Conservation (phyloP, 2,329 filamentous ascomycete species). For the Ceratocystis destructans region DNA sequence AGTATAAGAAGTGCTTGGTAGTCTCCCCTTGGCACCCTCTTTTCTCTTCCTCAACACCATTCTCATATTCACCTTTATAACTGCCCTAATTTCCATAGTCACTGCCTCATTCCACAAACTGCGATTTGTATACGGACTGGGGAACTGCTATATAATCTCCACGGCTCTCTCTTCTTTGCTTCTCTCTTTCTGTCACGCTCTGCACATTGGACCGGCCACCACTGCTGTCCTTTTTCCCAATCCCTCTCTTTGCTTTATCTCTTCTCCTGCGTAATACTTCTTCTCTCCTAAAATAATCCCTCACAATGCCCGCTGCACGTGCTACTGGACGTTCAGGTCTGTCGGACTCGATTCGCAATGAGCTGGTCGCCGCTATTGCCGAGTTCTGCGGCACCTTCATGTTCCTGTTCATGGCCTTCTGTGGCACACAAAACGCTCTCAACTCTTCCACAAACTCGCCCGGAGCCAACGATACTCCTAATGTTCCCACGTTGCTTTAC, state of each 20-base stretch:
- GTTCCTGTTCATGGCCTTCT: conserved; percentile 35
- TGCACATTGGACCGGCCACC: neutral
- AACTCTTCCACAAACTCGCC: conserved; percentile 21
- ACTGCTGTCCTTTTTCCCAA: neutral
- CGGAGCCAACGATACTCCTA: conserved; percentile 22
- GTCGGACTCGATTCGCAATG: conserved; percentile 23
- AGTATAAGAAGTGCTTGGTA: conserved; percentile 1
- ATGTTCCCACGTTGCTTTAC: conserved; percentile 29
- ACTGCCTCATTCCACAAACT: neutral
- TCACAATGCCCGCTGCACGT: neutral
- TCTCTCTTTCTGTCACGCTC: neutral
- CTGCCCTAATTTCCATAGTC: neutral
- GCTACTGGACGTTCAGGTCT: conserved; percentile 10
- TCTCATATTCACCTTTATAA: neutral
- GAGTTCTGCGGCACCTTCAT: conserved; percentile 42
- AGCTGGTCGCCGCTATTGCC: conserved; percentile 32
- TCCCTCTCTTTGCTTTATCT: neutral
- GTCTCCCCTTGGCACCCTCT: neutral
- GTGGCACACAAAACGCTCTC: conserved; percentile 25
- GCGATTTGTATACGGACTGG: neutral
- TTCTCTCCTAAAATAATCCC: neutral
- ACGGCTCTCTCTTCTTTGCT: neutral
- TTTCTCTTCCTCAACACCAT: neutral
- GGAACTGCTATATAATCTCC: neutral
- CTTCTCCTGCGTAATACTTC: neutral